Base-by-base conservation (phyloP, 805 yeast species). In the Kodamaea leandrae region DNA sequence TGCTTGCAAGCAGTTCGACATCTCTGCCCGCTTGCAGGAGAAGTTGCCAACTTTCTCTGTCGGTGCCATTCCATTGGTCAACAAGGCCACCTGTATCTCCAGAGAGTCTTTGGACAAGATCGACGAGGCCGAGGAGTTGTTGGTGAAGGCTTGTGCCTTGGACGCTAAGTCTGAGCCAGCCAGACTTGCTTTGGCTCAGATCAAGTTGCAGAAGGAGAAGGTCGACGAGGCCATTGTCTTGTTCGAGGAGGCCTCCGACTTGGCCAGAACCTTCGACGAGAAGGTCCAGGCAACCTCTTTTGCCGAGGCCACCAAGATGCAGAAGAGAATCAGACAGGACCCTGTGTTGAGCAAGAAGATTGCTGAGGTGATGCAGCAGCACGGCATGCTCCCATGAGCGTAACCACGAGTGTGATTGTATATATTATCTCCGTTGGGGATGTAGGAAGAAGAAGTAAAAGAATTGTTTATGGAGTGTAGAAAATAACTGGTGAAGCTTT, bases 111-210 rank as follows among this genome's bases (percentile, higher is more conserved):
- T 75, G 37, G 66, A 77, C 32, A 60, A 52, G 41, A 52, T 68
- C 45, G 74, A 68, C 30, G 77, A 75, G 53, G 86, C 95, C 36
- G 78, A 78, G 44, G 71, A 71, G 40, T 66, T 86, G 47, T 78
- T 90, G 59, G 75, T 77, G 52, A 72, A 78, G 58, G 98, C 98
- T 16, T 75, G 83, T 56, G 78, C 81, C 51, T 68, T 83, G 46
- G 99, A 95, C 70, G 89, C 96, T 40, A 82, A 81, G 62, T 80
- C 87, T 38, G 98, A 93, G 61, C 78, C 87, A 49, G 97, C 96
- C 32, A 78, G 86, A 60, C 78, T 88, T 51, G 80, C 93, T n/a
- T 75, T 91, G 52, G 98, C 97, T 36, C 98, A 93, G 72, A 71
- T 88, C 57, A 84, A 80, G 64, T 72, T 93, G 63, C 95, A 89